Evolutionary conservation across 2,329 filamentous ascomycete species (phyloP).

Genomic region (Monosporascus sp.): DNA sequence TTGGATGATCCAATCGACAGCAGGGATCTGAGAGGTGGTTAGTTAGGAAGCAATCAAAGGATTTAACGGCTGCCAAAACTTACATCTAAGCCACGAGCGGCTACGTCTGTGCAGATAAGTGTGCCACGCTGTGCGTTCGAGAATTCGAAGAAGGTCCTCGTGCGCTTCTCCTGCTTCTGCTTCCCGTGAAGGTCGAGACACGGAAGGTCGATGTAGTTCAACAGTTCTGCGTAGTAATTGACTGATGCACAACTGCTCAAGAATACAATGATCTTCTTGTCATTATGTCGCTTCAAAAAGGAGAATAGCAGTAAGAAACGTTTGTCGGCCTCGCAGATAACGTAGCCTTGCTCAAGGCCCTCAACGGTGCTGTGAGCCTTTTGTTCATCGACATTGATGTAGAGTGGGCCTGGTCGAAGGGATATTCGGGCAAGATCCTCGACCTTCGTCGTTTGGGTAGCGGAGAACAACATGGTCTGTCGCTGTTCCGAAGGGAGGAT

Average conservation of each 20-base stretch:
- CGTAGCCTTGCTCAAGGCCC: constrained; percentile 91
- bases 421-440: constrained; percentile 95
- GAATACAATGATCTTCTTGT: constrained; percentile 98
- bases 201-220: constrained; percentile 90
- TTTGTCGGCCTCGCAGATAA: constrained; percentile 88
- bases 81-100: constrained; percentile 85
- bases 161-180: constrained; percentile 98
- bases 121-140: constrained; percentile 75
- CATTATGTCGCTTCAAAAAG: constrained; percentile 84
- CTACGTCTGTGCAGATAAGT: constrained; percentile 93
- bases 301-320: constrained; percentile 89
- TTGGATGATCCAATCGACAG: constrained; percentile 94
- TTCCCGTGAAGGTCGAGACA: constrained; percentile 74
- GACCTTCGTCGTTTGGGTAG: constrained; percentile 97
- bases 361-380: constrained; percentile 90
- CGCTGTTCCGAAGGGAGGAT: constrained; percentile 81
- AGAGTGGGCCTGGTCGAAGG: constrained; percentile 80
- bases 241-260: constrained; percentile 89
- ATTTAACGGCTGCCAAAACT: constrained; percentile 22
- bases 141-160: constrained; percentile 98
- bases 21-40: constrained; percentile 59
- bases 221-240: constrained; percentile 89
- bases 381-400: constrained; percentile 92
- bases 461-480: constrained; percentile 98
- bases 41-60: neutral